phyloP scores from a whole-genome alignment of 2,329 filamentous ascomycete species.

The Penicillium sp. region DNA sequence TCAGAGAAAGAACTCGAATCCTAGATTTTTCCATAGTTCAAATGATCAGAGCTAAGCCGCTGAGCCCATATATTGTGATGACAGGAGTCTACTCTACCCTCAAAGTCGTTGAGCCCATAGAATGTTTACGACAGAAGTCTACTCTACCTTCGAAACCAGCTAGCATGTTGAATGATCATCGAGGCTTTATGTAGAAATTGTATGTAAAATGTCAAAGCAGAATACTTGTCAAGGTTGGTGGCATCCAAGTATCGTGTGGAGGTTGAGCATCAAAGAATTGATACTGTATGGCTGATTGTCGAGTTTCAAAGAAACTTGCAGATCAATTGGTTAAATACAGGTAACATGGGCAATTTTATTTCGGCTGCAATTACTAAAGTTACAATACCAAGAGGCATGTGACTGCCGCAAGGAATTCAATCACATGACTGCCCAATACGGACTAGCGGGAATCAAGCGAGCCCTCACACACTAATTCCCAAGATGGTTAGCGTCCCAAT shows the following conservation, averaged over 20 bases:
- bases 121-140: no score
- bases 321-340: neutral
- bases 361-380: neutral
- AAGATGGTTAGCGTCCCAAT: slow-evolving; percentile 31
- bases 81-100: no score
- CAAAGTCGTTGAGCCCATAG: no score
- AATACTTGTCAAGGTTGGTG: neutral
- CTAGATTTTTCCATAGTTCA: no score
- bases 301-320: neutral
- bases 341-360: neutral
- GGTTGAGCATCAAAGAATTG: neutral
- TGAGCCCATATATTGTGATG: no score
- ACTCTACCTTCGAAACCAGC: neutral
- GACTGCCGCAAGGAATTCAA: neutral
- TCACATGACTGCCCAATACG: slow-evolving; percentile 7
- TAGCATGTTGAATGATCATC: neutral
- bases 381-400: neutral
- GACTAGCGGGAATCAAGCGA: slow-evolving; percentile 35
- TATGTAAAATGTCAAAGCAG: neutral
- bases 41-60: no score
- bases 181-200: neutral
- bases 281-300: neutral
- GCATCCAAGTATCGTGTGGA: neutral
- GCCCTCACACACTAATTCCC: slow-evolving; percentile 31
- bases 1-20: neutral